Evolutionary conservation across 306 rosid genomes (phyloP), one percentile per base, ranked within the genome.

Genomic region (Vigna reflexopilosa): DNA sequence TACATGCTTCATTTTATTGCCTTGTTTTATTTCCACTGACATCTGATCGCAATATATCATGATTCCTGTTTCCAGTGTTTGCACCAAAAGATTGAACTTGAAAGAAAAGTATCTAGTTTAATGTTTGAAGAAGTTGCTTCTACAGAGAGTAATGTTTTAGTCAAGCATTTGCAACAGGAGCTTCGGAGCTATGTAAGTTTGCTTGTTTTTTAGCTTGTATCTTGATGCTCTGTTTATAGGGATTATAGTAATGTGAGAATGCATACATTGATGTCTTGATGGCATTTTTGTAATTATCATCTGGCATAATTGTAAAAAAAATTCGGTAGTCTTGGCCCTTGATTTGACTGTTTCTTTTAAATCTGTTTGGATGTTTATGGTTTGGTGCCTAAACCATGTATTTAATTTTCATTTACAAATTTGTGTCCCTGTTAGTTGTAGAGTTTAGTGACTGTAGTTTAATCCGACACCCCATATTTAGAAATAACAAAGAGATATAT

Each of bases 101-200:
- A 92, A 86, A 92, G 90, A 80, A 91, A 91, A 59, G 75, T 95
- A 77, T 82, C 89, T 69, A 87, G 84, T 77, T 85, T 77, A 64
- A 82, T 91, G 4, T 87, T 85, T 79, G 90, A 87, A 77, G 93
- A 92, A 82, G 89, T 72, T 72, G 40, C 78, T 77, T 75, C 86
- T 77, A 56, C 89, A 1, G 88, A 84, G 48, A 70, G 74, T 80
- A 64, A 82, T 82, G 70, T 68, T 75, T 83, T 95, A 85, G 84
- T 92, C 61, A 95, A 92, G 81, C 89, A 91, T 82, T 83, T 95
- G 81, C 98, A 95, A 34, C 92, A 92, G 77, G 97, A 92, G 84
- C 97, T 95, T 77, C 89, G 85, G 48, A 90, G 83, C 86, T 92
- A 82, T 76, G 98, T 95, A 84, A 76, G 98, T 81, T 72, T 78